These are phyloP conservation scores for Sphaerobolus stellatus DNA, from an alignment of 1,284 basidiomycete genomes.

Conservation along the genomic window DNA sequence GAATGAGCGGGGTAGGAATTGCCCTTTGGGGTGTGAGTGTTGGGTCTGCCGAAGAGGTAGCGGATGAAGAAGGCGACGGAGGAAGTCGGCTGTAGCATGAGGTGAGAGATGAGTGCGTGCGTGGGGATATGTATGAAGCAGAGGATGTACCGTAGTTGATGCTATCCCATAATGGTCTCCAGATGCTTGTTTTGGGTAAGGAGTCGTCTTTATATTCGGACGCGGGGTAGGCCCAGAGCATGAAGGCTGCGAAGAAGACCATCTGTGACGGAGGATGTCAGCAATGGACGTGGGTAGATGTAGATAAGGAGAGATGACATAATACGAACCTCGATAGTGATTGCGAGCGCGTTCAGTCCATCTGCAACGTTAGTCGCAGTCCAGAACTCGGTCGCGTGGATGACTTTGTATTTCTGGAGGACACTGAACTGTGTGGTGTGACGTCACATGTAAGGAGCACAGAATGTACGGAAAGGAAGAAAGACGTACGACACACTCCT, in stretches of 20 bases:
- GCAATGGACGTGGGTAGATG: background rate
- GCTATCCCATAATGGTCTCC: constrained; percentile 73
- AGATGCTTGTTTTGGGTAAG: constrained; percentile 46
- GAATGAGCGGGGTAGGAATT: too few species aligned
- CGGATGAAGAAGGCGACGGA: constrained; percentile 64
- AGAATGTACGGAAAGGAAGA: background rate
- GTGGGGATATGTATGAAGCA: too few species aligned
- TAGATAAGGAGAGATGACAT: background rate
- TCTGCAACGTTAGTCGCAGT: constrained; percentile 75
- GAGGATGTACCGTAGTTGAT: too few species aligned
- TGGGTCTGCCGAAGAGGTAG: constrained; percentile 45
- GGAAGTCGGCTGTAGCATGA: too few species aligned
- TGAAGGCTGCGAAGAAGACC: constrained; percentile 75
- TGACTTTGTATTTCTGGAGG: constrained; percentile 56
- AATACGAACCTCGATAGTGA: constrained; percentile 69
- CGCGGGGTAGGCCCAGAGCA: constrained; percentile 80
- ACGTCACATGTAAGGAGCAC: background rate
- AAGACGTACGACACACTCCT: constrained; percentile 62
- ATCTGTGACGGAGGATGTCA: constrained; percentile 45
- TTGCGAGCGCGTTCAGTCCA: constrained; percentile 78
- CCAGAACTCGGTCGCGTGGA: constrained; percentile 72
- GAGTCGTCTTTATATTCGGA: constrained; percentile 57
- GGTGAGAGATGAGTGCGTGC: too few species aligned
- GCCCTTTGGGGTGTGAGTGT: constrained; percentile 27
- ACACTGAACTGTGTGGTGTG: constrained; percentile 50